Evolutionary conservation across 441 rosid genomes (phyloP), one percentile per base, ranked within the genome.

Genomic region (Adansonia grandidieri): DNA sequence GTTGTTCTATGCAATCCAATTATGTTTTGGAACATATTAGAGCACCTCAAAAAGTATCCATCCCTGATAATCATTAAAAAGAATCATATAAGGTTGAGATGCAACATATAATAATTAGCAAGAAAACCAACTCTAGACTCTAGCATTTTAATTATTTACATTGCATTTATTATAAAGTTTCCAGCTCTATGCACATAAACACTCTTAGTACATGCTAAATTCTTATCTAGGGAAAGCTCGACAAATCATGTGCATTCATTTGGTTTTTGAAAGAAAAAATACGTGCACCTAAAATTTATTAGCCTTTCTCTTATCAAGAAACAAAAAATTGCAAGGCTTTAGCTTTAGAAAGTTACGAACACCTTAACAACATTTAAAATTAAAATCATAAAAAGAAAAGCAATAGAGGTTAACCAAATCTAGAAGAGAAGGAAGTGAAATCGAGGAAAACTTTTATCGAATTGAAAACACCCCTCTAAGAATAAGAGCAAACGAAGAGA

Each of bases 1-100:
- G 92, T 87, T 93, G 84, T 70, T 93, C 99, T 96, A 96, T 28
- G 99, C 97, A 86, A 81, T 77, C 98, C 99, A 96, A 79, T 92
- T 96, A 82, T 96, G 99, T 71, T 90, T 91, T 6, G 99, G 99
- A 45, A 72, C 93, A 85, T 89, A 96, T 61, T 97, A 83, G 69
- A 92, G 82, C 73, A 96, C 80, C 88, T 96, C 99, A 73, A 81
- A 93, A 20, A 96, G 87, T 71, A 98, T 96, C 99, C 99, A 96
- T 73, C 99, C 98, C 99, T 96, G 81, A 53, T 32, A 69, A 80
- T 76, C 53, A 56, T 0, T 73, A 20, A 84, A 47, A 10, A 22
- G 32, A 37, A 50, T n/a, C 2, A 83, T 60, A 71, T 17, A 54
- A 74, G 9, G 60, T 10, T 1, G 3, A 53, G 5, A 45, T 57